phyloP scores from a whole-genome alignment of 2,329 filamentous ascomycete genomes.

The Ceratocystis cubensis region DNA sequence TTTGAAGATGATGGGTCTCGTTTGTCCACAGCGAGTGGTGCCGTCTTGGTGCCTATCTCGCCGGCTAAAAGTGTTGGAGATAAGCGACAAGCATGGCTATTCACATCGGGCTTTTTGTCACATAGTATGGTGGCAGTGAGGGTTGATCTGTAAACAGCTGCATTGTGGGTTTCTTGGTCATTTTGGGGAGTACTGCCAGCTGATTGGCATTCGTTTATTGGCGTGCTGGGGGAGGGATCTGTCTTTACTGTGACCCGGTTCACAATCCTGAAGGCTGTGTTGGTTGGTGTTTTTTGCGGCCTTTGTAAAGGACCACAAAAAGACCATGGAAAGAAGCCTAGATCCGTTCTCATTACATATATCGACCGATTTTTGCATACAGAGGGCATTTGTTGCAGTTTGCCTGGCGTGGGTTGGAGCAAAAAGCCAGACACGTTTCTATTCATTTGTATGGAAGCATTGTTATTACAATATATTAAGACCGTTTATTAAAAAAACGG shows the following conservation, averaged over 20 bases:
- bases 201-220: too few relatives aligned
- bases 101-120: constrained; percentile 44
- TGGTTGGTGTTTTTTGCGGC: too few relatives aligned
- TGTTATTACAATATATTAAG: not conserved
- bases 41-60: constrained; percentile 42
- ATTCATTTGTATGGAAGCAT: not conserved
- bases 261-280: too few relatives aligned
- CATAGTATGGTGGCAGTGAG: constrained; percentile 38
- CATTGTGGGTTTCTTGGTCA: not conserved
- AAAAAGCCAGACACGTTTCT: not conserved
- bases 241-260: too few relatives aligned
- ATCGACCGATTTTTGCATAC: not conserved
- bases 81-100: constrained; percentile 42
- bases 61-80: constrained; percentile 31
- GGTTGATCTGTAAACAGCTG: constrained; percentile 33
- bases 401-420: not conserved
- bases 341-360: too few relatives aligned
- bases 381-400: not conserved
- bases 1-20: constrained; percentile 45
- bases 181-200: too few relatives aligned
- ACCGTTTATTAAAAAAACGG: not conserved
- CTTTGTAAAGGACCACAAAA: too few relatives aligned
- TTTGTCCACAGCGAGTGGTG: constrained; percentile 39
- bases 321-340: too few relatives aligned
- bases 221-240: too few relatives aligned